Conservation (phyloP, 2,329 filamentous ascomycete genomes). For the Clathrospora elynae region DNA sequence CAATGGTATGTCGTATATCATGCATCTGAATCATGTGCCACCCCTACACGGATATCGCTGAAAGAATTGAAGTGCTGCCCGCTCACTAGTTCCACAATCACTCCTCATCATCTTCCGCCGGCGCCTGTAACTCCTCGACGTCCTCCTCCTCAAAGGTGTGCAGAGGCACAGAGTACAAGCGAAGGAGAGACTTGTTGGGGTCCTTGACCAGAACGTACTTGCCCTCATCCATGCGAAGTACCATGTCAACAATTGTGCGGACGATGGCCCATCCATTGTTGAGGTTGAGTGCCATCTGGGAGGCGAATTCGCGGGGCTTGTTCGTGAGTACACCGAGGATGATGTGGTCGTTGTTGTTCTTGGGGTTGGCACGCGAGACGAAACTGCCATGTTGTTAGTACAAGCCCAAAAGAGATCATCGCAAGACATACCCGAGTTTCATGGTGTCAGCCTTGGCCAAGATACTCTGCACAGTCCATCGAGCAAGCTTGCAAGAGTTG, state of each 20-base stretch:
- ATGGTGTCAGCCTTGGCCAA: conserved; percentile 96
- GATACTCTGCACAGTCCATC: conserved; percentile 97
- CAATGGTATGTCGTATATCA: conserved; percentile 28
- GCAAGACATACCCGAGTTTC: conserved; percentile 82
- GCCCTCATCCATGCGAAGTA: conserved; percentile 74
- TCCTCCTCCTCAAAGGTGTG: conserved; percentile 92
- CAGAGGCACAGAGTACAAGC: conserved; percentile 87
- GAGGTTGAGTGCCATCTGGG: conserved; percentile 96
- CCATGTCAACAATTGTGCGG: conserved; percentile 96
- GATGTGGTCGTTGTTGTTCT: conserved; percentile 90
- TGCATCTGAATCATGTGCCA: conserved; percentile 23
- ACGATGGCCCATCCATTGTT: conserved; percentile 99
- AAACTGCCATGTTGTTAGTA: conserved; percentile 64
- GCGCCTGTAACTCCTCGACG: conserved; percentile 68
- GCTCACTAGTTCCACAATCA: conserved; percentile 35
- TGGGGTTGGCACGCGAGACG: conserved; percentile 91
- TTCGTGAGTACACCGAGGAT: conserved; percentile 94
- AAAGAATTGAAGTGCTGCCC: conserved; percentile 13
- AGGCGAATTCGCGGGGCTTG: conserved; percentile 96
- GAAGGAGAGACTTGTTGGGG: conserved; percentile 94
- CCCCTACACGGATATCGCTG: conserved; percentile 32
- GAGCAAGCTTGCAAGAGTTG: conserved; percentile 97
- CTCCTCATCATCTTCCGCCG: conserved; percentile 62
- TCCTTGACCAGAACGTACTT: conserved; percentile 85
- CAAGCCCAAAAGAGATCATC: background rate